Evolutionary conservation across 108 stramenopile genomes (phyloP).

Genomic region (Nitzschia sp.): DNA sequence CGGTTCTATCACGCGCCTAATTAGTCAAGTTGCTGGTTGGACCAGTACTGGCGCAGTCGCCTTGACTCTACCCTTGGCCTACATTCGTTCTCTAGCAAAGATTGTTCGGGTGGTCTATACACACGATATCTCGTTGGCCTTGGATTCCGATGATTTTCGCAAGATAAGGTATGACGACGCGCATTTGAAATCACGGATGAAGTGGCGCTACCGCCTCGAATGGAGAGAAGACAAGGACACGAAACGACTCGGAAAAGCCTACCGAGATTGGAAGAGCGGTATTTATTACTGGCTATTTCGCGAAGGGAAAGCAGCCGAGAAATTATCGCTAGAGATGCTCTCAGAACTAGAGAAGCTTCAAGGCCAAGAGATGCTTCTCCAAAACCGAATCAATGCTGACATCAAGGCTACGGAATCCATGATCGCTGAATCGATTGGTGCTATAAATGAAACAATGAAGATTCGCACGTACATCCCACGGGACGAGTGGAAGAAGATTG

Average conservation of each 20-base stretch:
- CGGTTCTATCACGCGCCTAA: not conserved
- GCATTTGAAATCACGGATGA: slow-evolving; percentile 12
- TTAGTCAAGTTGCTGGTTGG: not conserved
- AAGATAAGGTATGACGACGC: not conserved
- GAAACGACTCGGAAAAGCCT: slow-evolving; percentile 40
- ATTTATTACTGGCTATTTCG: slow-evolving; percentile 40
- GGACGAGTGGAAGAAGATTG: slow-evolving; percentile 41
- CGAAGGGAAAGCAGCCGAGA: slow-evolving; percentile 24
- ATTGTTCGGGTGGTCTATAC: slow-evolving; percentile 28
- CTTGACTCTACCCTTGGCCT: slow-evolving; percentile 11
- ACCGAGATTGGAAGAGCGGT: slow-evolving; percentile 24
- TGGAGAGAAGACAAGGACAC: slow-evolving; percentile 52
- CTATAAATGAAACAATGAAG: not conserved
- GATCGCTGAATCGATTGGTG: too few species aligned
- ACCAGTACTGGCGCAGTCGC: not conserved
- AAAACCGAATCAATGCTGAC: not conserved
- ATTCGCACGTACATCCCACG: not conserved
- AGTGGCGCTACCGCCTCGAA: slow-evolving; percentile 59
- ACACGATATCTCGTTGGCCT: slow-evolving; percentile 25
- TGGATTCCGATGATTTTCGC: not conserved
- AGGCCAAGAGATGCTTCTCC: slow-evolving; percentile 2
- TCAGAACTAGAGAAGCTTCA: not conserved
- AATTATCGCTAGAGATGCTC: not conserved
- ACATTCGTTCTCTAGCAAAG: slow-evolving; percentile 17
- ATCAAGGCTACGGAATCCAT: not conserved